Evolutionary conservation across 2,329 filamentous ascomycete species (phyloP).

Genomic region (Bipolaris bicolor): DNA sequence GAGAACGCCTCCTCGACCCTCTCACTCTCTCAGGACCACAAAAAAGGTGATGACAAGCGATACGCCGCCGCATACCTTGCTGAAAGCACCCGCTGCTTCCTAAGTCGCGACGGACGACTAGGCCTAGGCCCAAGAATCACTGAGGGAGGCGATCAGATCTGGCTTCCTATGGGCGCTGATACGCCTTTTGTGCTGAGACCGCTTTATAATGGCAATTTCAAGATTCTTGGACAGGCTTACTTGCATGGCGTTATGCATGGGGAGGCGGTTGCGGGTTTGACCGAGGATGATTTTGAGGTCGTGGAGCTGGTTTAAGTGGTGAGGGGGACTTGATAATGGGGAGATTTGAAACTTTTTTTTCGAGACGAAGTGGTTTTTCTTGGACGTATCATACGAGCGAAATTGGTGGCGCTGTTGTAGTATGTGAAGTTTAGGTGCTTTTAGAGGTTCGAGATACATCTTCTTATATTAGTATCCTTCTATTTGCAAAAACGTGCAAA

Average conservation of each 20-base stretch:
- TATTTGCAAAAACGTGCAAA: not conserved
- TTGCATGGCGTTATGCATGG: not conserved
- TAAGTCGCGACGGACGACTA: conserved; percentile 12
- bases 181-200: conserved; percentile 18
- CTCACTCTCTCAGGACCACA: not conserved
- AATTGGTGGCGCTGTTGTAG: too few species aligned
- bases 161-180: conserved; percentile 16
- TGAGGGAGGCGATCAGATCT: conserved; percentile 10
- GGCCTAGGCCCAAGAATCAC: conserved; percentile 14
- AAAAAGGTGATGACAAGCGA: not conserved
- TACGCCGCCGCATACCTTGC: not conserved
- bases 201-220: not conserved
- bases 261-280: not conserved
- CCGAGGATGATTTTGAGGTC: not conserved
- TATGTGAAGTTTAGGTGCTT: too few species aligned
- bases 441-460: not conserved
- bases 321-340: not conserved
- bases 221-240: not conserved
- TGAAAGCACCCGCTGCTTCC: not conserved
- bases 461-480: not conserved
- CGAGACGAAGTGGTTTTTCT: too few species aligned
- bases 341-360: not conserved
- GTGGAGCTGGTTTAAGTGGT: not conserved
- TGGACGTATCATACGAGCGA: too few species aligned
- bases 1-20: not conserved